Base-by-base conservation (phyloP, 2,329 filamentous ascomycete genomes). In the Ophiocordyceps unilateralis region DNA sequence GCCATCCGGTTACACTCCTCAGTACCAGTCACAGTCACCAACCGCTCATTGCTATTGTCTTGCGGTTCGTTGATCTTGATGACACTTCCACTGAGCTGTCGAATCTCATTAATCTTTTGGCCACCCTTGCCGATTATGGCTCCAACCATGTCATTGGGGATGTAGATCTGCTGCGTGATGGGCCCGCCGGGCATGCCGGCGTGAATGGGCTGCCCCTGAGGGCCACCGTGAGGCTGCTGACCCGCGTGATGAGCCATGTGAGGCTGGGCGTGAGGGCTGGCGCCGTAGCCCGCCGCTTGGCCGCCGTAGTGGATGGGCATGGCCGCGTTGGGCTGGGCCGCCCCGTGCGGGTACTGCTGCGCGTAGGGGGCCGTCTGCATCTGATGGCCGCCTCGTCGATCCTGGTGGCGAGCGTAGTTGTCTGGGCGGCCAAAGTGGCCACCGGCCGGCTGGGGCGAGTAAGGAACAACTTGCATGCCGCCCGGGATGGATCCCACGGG, bases 51-150 rank as follows among this genome's bases (percentile, higher is more conserved):
- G 72, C 86, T 96, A 66, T 93, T 96, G 63, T 96, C 91, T 61
- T 95, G 91, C 1, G 91, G 91, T 61, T 98, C 91, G 60, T 98
- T 96, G 71, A 98, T 98, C 71, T 98, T 98, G 63, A 98, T 96
- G 40, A 98, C 88, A 65, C 89, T 96, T 52, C 89, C 91, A 61
- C 84, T 93, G 54, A 98, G 78, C 61, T 95, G 87, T 52, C 91
- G 80, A 51, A 98, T 98, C 65, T 98, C 91, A 59, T 98, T 98
- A 72, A 98, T 98, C 75, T 98, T 98, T 44, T 87, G 84, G 50
- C 91, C 91, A 48, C 91, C 91, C 67, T 98, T 98, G 56, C 91
- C 91, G 54, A 98, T 98, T 55, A 98, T 98, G 44, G 91, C 91
- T 49, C 91, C 91, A 43, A 98, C 91, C 91, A 98, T 96, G 57